Conservation (phyloP, 129 eudicot genomes). For the Saussurea involucrata region DNA sequence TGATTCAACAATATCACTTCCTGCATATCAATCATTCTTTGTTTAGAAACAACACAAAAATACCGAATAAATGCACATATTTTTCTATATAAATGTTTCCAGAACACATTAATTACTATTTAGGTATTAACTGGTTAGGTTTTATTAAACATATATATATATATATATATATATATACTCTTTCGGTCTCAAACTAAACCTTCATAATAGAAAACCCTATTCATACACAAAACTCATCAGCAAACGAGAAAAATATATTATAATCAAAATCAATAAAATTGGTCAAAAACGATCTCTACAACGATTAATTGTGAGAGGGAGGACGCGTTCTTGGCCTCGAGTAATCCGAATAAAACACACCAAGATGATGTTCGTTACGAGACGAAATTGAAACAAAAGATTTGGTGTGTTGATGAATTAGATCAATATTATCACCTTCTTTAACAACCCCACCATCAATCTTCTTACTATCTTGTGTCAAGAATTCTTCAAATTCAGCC, state of each 20-base stretch:
- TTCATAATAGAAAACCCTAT: not conserved
- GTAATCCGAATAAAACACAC: slow-evolving; percentile 53
- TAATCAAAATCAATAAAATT: slow-evolving; percentile 4
- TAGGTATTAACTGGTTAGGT: not conserved
- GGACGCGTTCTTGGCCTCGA: slow-evolving; percentile 54
- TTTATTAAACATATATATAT: not conserved
- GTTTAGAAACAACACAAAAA: not conserved
- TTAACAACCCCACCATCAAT: not conserved
- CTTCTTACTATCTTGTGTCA: slow-evolving; percentile 5
- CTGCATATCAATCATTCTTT: slow-evolving; percentile 28
- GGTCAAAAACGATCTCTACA: not conserved
- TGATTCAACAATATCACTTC: slow-evolving; percentile 36
- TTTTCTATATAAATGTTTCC: too few species aligned
- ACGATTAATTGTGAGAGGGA: slow-evolving; percentile 46
- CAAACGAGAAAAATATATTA: not conserved
- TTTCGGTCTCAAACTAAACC: not conserved
- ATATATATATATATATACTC: not conserved
- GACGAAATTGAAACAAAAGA: slow-evolving; percentile 31
- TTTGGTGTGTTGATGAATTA: slow-evolving; percentile 15
- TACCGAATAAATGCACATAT: not conserved
- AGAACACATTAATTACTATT: too few species aligned
- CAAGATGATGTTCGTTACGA: slow-evolving; percentile 27
- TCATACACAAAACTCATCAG: not conserved
- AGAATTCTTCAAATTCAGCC: not conserved
- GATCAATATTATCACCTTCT: slow-evolving; percentile 16